Base-by-base conservation (phyloP, 306 rosid genomes). In the Astragalus membranaceus region DNA sequence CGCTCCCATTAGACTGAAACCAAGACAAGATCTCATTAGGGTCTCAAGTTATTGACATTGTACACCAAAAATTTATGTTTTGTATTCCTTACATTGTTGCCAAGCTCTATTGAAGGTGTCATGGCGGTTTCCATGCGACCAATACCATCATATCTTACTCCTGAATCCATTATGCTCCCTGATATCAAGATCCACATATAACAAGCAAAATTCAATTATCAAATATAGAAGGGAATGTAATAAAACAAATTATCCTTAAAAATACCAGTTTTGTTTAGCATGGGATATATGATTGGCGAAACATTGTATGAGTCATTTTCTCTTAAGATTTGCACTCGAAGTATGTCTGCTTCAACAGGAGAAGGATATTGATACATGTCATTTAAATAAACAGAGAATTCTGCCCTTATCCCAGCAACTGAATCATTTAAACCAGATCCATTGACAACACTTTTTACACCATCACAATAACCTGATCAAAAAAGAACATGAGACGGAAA, bases 401-500 rank as follows among this genome's bases (percentile, higher is more conserved):
- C 84, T 64, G 67, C 63, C 46, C 10, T 43, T 43, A 49, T 79
- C 35, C 98, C 98, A 14, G 88, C 94, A 13, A 80, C 36, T 8
- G 94, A 92, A 70, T 72, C 83, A 73, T 87, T 89, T 65, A 92
- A 78, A 84, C 92, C 98, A 26, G 96, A 79, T 64, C 96, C 98
- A 53, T 92, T 92, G n/a, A 89, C 80, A 71, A 89, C 81, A 78
- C 96, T 89, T 72, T 84, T 84, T 59, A 80, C 65, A 47, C 86
- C 94, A 79, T 89, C 92, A 73, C 98, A 87, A 64, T 92, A 92
- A 37, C 96, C 96, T 92, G 62, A 69, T 70, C 68, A 54, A 29
- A 61, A 53, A 47, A 46, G 32, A 62, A 26, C 70, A 79, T 15
- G 48, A 48, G 64, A 64, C 44, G 37, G 15, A 65, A 74, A 37